Evolutionary conservation across 2,329 filamentous ascomycete genomes (phyloP).

Genomic region (Phialophora verrucosa): DNA sequence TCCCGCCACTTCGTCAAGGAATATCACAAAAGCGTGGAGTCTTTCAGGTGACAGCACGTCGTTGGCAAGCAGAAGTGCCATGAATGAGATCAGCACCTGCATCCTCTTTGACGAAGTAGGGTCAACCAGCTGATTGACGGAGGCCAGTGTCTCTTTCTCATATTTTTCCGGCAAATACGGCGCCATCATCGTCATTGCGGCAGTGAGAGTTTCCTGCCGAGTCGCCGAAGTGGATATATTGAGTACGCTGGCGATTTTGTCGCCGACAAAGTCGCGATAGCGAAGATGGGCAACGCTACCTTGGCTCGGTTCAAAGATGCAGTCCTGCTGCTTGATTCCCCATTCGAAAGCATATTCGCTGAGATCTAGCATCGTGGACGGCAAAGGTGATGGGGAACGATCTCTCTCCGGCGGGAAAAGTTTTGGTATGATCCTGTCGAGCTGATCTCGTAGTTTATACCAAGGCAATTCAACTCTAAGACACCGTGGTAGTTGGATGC

Average conservation of each 20-base stretch:
- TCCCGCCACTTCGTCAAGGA: constrained; percentile 9
- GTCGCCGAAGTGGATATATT: not conserved
- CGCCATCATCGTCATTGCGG: not conserved
- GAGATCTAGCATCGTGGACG: not conserved
- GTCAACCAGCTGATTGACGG: constrained; percentile 7
- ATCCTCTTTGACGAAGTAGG: constrained; percentile 11
- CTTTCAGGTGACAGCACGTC: not conserved
- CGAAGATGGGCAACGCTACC: not conserved
- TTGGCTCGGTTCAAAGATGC: not conserved
- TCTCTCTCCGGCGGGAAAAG: not conserved
- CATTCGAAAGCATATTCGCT: not conserved
- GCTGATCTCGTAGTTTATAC: constrained; percentile 3
- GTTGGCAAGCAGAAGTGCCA: constrained; percentile 12
- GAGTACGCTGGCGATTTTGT: constrained; percentile 2
- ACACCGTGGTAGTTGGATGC: not conserved
- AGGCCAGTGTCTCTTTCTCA: not conserved
- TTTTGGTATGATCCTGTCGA: not conserved
- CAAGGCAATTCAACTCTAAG: constrained; percentile 12
- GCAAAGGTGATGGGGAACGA: constrained; percentile 7
- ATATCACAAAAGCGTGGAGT: not conserved
- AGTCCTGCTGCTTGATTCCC: not conserved
- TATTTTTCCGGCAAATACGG: not conserved
- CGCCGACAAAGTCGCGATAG: not conserved
- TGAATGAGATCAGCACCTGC: constrained; percentile 11
- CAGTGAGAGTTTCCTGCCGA: not conserved